A percentile compares a stretch with the other conserved stretches of the same genome.
These are phyloP conservation scores for Cornus suecica DNA, from an alignment of 148 eudicot species.

Conservation along the genomic window DNA sequence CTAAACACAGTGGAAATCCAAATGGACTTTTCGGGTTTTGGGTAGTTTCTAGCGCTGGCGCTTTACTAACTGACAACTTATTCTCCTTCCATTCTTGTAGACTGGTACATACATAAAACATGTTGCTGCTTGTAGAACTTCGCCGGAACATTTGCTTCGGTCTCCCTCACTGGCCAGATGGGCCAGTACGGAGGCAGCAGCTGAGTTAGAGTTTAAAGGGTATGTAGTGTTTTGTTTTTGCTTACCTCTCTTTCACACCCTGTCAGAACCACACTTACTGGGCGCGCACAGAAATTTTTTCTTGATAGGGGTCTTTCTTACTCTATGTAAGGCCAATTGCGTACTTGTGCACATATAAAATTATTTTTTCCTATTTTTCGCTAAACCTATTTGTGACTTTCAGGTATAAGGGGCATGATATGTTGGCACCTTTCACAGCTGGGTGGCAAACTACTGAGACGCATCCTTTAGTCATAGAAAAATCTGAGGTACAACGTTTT, in stretches of 20 bases:
- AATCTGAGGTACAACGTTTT: conserved; percentile 63
- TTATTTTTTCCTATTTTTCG: background rate
- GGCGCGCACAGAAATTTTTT: background rate
- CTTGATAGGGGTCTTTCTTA: background rate
- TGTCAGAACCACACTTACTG: background rate
- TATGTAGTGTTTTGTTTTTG: conserved; percentile 16
- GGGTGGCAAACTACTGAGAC: conserved; percentile 88
- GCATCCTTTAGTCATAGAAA: conserved; percentile 76
- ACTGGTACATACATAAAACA: conserved; percentile 27
- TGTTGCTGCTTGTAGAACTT: conserved; percentile 25
- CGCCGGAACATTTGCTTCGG: conserved; percentile 20
- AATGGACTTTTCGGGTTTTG: background rate
- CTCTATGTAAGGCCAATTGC: background rate
- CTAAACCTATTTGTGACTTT: conserved; percentile 9
- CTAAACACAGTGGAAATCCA: background rate
- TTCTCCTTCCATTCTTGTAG: conserved; percentile 23
- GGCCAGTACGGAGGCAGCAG: conserved; percentile 34
- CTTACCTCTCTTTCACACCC: background rate
- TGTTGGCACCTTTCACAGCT: conserved; percentile 98
- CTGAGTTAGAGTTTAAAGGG: conserved; percentile 35
- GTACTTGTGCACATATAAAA: background rate
- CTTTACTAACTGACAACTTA: background rate
- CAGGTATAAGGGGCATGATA: conserved; percentile 85
- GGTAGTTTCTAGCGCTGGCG: background rate
- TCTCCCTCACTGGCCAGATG: conserved; percentile 29